A percentile compares a stretch with the other conserved stretches of the same genome.
phyloP scores from a whole-genome alignment of 805 yeast species.

The Yarrowia alimentaria region DNA sequence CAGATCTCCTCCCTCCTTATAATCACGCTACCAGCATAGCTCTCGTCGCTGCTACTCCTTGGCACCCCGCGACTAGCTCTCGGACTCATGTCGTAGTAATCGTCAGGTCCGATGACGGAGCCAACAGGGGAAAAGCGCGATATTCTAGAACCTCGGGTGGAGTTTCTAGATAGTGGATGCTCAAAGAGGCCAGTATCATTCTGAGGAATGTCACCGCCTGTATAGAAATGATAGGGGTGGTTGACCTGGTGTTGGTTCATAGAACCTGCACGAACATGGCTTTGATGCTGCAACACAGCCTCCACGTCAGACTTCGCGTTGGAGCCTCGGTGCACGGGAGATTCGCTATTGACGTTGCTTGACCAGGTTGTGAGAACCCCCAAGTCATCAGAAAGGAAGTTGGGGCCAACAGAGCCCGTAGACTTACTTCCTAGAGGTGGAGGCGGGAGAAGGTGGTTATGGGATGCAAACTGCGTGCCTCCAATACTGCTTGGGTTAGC shows the following conservation, averaged over 20 bases:
- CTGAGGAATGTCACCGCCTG: conserved; percentile 14
- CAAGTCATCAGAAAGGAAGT: conserved; percentile 11
- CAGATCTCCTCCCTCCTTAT: conserved; percentile 15
- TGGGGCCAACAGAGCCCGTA: conserved; percentile 13
- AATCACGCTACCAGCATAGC: conserved; percentile 24
- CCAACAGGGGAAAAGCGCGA: conserved; percentile 18
- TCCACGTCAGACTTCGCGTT: conserved; percentile 11
- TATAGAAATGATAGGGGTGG: conserved; percentile 17
- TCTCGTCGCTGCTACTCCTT: conserved; percentile 5
- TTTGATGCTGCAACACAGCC: conserved; percentile 11
- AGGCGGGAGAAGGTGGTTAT: conserved; percentile 3
- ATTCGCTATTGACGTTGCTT: conserved; percentile 17
- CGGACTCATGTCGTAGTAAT: conserved; percentile 5
- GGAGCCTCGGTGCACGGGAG: conserved; percentile 18
- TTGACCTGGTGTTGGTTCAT: conserved; percentile 6
- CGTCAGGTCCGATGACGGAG: conserved; percentile 16
- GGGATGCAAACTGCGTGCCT: conserved; percentile 8
- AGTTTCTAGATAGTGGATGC: conserved; percentile 1
- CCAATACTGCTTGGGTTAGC: conserved; percentile 16
- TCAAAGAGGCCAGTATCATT: conserved; percentile 20
- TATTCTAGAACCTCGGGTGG: conserved; percentile 5
- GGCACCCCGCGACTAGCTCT: conserved; percentile 5
- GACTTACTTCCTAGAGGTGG: conserved; percentile 13
- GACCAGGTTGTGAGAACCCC: conserved; percentile 19
- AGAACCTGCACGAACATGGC: conserved; percentile 11